A percentile compares a stretch with the other conserved stretches of the same genome.
phyloP scores from a whole-genome alignment of 2,329 filamentous ascomycete species.

The Sporothrix brunneoviolacea region DNA sequence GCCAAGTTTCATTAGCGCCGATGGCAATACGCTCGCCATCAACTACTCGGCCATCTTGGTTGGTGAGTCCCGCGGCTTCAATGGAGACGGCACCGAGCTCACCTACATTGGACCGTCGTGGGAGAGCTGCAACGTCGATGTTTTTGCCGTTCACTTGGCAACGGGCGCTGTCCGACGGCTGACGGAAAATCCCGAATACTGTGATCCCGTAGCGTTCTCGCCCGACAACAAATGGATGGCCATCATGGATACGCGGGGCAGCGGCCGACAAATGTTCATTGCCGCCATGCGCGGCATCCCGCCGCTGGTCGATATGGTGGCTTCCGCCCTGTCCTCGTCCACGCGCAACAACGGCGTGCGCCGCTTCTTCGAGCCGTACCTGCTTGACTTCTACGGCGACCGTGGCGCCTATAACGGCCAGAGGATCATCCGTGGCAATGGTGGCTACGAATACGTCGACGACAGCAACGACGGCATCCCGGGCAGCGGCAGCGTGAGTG shows the following conservation, averaged over 20 bases:
- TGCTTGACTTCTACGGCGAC: conserved; percentile 39
- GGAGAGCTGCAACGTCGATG: conserved; percentile 39
- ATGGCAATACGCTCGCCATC: conserved; percentile 17
- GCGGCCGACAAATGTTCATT: conserved; percentile 35
- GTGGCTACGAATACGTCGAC: conserved; percentile 20
- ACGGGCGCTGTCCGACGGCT: conserved; percentile 36
- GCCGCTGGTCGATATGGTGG: conserved; percentile 33
- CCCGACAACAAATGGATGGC: conserved; percentile 37
- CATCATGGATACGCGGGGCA: conserved; percentile 37
- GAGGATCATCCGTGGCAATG: conserved; percentile 25
- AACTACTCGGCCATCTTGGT: conserved; percentile 27
- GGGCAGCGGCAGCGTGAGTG: conserved; percentile 29
- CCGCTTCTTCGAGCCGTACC: conserved; percentile 39
- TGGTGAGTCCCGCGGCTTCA: conserved; percentile 40
- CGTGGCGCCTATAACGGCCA: conserved; percentile 38
- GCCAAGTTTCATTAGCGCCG: background rate
- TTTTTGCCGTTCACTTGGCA: conserved; percentile 34
- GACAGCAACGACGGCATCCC: conserved; percentile 19
- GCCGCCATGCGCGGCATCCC: conserved; percentile 35
- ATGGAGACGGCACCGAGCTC: conserved; percentile 33
- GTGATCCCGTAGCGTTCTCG: conserved; percentile 36
- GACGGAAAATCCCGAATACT: conserved; percentile 38
- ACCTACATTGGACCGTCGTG: conserved; percentile 33
- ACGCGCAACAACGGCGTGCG: conserved; percentile 39
- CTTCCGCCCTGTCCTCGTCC: conserved; percentile 27